A percentile compares a stretch with the other conserved stretches of the same genome.
phyloP scores from a whole-genome alignment of 2,329 filamentous ascomycete species.

The Cladosporium sp. region DNA sequence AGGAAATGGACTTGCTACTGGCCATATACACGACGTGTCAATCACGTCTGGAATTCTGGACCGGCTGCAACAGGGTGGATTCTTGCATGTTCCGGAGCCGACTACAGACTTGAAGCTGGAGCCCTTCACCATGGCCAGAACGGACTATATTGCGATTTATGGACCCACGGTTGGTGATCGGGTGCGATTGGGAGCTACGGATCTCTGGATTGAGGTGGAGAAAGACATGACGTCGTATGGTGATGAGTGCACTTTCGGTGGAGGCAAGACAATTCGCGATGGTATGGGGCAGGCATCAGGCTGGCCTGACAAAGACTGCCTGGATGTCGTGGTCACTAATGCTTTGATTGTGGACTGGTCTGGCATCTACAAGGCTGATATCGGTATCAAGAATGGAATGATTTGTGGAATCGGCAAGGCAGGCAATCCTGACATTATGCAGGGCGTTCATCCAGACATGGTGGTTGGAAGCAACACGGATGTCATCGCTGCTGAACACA shows the following conservation, averaged over 20 bases:
- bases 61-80: slow-evolving; percentile 67
- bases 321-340: slow-evolving; percentile 86
- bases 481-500: slow-evolving; percentile 83
- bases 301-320: slow-evolving; percentile 62
- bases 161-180: slow-evolving; percentile 85
- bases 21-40: slow-evolving; percentile 60
- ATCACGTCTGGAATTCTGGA: slow-evolving; percentile 63
- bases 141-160: slow-evolving; percentile 83
- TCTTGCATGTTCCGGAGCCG: slow-evolving; percentile 71
- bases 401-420: slow-evolving; percentile 92
- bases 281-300: slow-evolving; percentile 93
- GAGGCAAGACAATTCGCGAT: slow-evolving; percentile 87
- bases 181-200: slow-evolving; percentile 76
- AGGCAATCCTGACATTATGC: slow-evolving; percentile 96
- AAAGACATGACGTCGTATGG: slow-evolving; percentile 79
- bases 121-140: slow-evolving; percentile 67
- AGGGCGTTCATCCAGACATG: slow-evolving; percentile 73
- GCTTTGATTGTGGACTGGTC: slow-evolving; percentile 86
- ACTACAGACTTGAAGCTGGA: slow-evolving; percentile 53
- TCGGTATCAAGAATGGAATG: slow-evolving; percentile 81
- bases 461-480: slow-evolving; percentile 85
- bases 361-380: slow-evolving; percentile 94
- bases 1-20: slow-evolving; percentile 75
- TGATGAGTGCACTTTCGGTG: slow-evolving; percentile 93
- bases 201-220: slow-evolving; percentile 88